Base-by-base conservation (phyloP, 305 asterid species). In the Fraxinus paxiana region DNA sequence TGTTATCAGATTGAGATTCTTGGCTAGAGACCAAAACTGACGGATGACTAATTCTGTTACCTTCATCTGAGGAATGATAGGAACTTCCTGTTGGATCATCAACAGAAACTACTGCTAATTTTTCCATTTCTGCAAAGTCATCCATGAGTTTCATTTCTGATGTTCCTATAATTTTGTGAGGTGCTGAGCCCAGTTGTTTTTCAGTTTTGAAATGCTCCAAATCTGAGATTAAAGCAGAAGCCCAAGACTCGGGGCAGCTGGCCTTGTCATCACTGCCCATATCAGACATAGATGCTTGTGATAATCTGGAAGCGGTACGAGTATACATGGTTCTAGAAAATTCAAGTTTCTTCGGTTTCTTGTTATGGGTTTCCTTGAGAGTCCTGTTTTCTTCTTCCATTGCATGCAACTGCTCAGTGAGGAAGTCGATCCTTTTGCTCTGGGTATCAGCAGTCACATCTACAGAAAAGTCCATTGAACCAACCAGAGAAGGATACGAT, bases 61-160 rank as follows among this genome's bases (percentile, higher is more conserved):
- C 90, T 38, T 79, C 85, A 63, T 84, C 89, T 28, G 87, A 82
- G 71, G 79, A 78, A 86, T 80, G 85, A 69, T 78, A 85, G 51
- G 83, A 59, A 73, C 83, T 85, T 87, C 81, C 87, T 38, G 81
- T 69, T 20, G 88, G 83, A 80, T 79, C 76, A 63, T 89, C 86
- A 24, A 81, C 82, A 38, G 89, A 82, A 73, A 86, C 92, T 0
- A 90, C 77, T 2, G 96, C 97, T 82, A 93, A 81, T 84, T 90
- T 95, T 84, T 95, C 98, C 97, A 95, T 95, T 90, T 95, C 97
- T 59, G 89, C 92, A 79, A 95, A 95, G 87, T 95, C 98, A 83
- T 91, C 97, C 98, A 95, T 93, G 80, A 95, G 90, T 82, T 88
- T 86, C 89, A 95, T 91, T 76, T 95, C 98, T 33, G 92, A 84